A percentile compares a stretch with the other conserved stretches of the same genome.
Evolutionary conservation across 108 stramenopile species (phyloP).

Genomic region (Nitzschia sp.): DNA sequence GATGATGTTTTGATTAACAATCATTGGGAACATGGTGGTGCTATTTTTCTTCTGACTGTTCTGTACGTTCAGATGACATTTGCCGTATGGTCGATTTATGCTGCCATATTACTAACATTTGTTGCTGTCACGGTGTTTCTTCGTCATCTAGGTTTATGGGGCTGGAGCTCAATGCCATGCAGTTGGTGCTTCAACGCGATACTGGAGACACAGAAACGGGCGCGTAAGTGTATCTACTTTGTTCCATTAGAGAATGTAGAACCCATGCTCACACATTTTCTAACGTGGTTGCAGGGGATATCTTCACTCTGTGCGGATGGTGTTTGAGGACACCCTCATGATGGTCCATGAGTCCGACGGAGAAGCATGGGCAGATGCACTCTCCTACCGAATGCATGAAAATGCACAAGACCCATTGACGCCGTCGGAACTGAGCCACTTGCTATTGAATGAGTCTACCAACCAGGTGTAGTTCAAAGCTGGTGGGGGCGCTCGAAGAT

Average conservation of each 20-base stretch:
- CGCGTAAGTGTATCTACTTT: conserved; percentile 21
- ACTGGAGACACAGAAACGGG: no score
- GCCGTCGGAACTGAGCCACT: not conserved
- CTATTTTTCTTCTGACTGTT: conserved; percentile 40
- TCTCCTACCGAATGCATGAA: conserved; percentile 27
- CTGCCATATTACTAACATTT: not conserved
- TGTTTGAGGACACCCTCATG: conserved; percentile 31
- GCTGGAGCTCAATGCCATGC: conserved; percentile 46
- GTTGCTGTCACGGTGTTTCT: not conserved
- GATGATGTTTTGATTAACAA: not conserved
- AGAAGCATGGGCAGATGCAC: conserved; percentile 24
- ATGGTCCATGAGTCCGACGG: conserved; percentile 39
- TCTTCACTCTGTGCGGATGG: conserved; percentile 5
- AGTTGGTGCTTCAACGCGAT: conserved; percentile 24
- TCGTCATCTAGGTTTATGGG: conserved; percentile 28
- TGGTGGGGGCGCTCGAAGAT: no score
- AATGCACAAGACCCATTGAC: conserved; percentile 4
- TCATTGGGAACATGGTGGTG: conserved; percentile 17
- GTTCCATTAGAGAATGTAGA: no score
- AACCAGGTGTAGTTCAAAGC: no score
- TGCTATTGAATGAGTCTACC: not conserved
- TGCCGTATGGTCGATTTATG: conserved; percentile 4
- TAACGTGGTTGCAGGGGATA: no score
- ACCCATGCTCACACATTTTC: no score
- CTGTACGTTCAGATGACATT: conserved; percentile 4